Conservation (phyloP, 2,329 filamentous ascomycete genomes). For the Paracorniculantispora psalliotae region DNA sequence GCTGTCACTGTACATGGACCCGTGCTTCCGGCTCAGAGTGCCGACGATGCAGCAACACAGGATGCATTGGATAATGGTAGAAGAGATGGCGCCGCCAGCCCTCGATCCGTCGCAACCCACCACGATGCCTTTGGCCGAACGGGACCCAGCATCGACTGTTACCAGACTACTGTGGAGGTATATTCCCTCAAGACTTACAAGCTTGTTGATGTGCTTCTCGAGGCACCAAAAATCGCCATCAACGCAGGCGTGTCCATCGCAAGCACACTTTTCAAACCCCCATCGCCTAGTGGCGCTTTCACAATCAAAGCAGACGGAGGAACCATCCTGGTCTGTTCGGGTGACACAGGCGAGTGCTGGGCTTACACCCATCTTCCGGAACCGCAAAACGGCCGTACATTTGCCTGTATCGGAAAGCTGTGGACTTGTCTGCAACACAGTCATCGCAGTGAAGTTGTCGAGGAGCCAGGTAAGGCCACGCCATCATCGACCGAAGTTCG, state of each 20-base stretch:
- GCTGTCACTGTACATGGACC: constrained; percentile 79
- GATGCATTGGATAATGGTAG: constrained; percentile 35
- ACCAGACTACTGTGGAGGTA: constrained; percentile 84
- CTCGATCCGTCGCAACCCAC: constrained; percentile 35
- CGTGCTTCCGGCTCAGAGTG: constrained; percentile 39
- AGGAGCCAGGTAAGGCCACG: constrained; percentile 40
- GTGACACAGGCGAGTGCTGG: constrained; percentile 81
- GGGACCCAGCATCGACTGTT: constrained; percentile 48
- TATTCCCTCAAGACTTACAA: constrained; percentile 77
- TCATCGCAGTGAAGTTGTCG: constrained; percentile 41
- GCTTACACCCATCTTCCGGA: constrained; percentile 55
- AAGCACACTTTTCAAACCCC: constrained; percentile 62
- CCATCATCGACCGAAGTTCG: constrained; percentile 33
- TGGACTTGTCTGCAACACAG: constrained; percentile 80
- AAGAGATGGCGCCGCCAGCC: constrained; percentile 38
- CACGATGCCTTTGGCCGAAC: constrained; percentile 32
- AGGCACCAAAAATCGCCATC: constrained; percentile 59
- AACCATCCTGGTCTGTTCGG: constrained; percentile 71
- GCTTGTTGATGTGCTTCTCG: constrained; percentile 67
- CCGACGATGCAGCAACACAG: constrained; percentile 21
- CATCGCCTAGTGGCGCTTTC: constrained; percentile 66
- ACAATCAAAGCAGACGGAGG: constrained; percentile 68
- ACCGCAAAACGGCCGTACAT: constrained; percentile 40
- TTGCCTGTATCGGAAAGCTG: constrained; percentile 74
- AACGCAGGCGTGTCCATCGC: constrained; percentile 49